phyloP scores from a whole-genome alignment of 2,329 filamentous ascomycete genomes.

The Aspergillus floridensis region DNA sequence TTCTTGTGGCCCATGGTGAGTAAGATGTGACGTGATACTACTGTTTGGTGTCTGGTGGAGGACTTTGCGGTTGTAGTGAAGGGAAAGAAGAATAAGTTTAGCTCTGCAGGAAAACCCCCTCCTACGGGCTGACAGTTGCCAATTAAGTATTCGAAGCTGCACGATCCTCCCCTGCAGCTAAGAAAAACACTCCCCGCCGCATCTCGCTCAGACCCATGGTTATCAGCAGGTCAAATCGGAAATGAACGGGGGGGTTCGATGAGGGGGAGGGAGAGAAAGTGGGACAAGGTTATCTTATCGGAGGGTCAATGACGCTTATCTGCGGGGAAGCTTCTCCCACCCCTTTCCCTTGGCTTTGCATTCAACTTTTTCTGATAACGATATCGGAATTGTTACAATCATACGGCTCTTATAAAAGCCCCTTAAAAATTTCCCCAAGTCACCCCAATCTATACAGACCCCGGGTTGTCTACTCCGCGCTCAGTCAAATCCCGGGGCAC shows the following conservation, averaged over 20 bases:
- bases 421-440: background rate
- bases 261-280: background rate
- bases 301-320: background rate
- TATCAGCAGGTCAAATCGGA: background rate
- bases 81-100: background rate
- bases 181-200: background rate
- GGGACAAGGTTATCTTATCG: conserved; percentile 1
- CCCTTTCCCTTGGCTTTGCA: background rate
- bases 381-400: background rate
- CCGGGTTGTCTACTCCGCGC: background rate
- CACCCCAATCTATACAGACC: background rate
- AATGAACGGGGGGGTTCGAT: background rate
- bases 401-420: background rate
- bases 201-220: background rate
- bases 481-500: background rate
- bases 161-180: background rate
- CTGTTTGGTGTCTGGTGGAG: background rate
- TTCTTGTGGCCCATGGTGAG: conserved; percentile 38
- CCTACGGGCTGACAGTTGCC: background rate
- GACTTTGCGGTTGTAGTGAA: background rate
- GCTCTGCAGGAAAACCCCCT: background rate
- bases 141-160: background rate
- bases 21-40: background rate
- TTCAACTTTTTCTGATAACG: background rate
- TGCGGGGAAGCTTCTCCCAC: background rate